A percentile compares a stretch with the other conserved stretches of the same genome.
phyloP scores from a whole-genome alignment of 805 yeast species.

The Pichia exigua region DNA sequence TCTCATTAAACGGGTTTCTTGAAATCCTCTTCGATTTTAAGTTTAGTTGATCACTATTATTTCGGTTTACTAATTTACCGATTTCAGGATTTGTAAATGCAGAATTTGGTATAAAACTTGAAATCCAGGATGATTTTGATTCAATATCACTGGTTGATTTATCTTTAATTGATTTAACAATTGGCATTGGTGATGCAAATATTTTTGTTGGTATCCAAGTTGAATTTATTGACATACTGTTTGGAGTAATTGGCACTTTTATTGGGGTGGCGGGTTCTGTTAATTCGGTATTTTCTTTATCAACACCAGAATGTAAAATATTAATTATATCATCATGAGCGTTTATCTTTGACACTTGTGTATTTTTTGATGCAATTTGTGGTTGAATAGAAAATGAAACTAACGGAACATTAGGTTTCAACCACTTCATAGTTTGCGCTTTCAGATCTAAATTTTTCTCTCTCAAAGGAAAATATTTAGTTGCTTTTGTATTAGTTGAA shows the following conservation, averaged over 20 bases:
- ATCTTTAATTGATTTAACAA: neutral
- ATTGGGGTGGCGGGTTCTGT: slow-evolving; percentile 2
- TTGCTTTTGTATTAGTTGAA: slow-evolving; percentile 4
- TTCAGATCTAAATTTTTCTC: slow-evolving; percentile 17
- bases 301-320: slow-evolving; percentile 8
- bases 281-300: neutral
- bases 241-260: neutral
- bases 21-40: neutral
- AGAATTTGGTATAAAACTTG: slow-evolving; percentile 25
- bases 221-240: neutral
- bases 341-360: neutral
- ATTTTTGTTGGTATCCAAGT: slow-evolving; percentile 4
- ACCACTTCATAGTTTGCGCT: slow-evolving; percentile 27
- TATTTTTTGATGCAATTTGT: neutral
- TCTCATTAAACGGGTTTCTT: neutral
- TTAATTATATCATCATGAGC: slow-evolving; percentile 13
- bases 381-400: slow-evolving; percentile 12
- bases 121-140: slow-evolving; percentile 18
- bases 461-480: neutral
- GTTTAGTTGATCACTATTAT: neutral
- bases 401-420: slow-evolving; percentile 21
- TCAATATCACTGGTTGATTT: neutral
- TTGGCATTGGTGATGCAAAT: slow-evolving; percentile 4
- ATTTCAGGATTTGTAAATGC: slow-evolving; percentile 27
- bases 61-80: slow-evolving; percentile 19